Base-by-base conservation (phyloP, 768 basidiomycete species). In the Jaapia argillacea region DNA sequence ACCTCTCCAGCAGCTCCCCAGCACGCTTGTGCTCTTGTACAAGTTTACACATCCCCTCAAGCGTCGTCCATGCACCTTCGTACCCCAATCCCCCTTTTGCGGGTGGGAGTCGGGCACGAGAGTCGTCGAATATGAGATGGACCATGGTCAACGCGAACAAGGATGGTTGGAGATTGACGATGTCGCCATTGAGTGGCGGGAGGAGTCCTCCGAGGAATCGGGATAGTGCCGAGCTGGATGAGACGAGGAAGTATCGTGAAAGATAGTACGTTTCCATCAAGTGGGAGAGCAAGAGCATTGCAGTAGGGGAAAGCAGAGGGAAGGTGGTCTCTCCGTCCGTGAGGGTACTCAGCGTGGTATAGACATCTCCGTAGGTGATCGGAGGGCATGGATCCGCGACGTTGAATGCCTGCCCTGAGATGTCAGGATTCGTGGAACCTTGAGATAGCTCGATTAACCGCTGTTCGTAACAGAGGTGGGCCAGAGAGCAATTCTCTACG, bases 401-500 rank as follows among this genome's bases (percentile, higher is more conserved):
- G 24, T 62, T 65, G 61, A 85, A 88, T 2, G 77, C 72, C 51
- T 83, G 75, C 2, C 85, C 85, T 10, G 85, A 81, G 40, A 88
- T 75, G 55, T 86, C 81, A 1, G 81, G 78, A 49, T 69, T 58
- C 35, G 50, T 35, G 24, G 54, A 53, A 41, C 66, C 69, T 44
- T 63, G 65, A 28, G 55, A 54, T 35, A 62, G 48, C 42, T 84
- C 83, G 42, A 82, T 62, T 25, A 88, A 74, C 12, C 83, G 75
- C 45, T 69, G 70, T 58, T 88, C 85, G 58, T 86, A 87, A 50
- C 71, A 72, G 16, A 87, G 61, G 55, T 88, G 85, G 0, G 83
- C 78, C 1, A 77, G 62, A 0, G 79, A 77, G 51, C 76, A 80
- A 52, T 88, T 88, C 61, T 87, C 85, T 47, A 86, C 84, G 50